phyloP scores from a whole-genome alignment of 768 basidiomycete species.

The Phallus indusiatus region DNA sequence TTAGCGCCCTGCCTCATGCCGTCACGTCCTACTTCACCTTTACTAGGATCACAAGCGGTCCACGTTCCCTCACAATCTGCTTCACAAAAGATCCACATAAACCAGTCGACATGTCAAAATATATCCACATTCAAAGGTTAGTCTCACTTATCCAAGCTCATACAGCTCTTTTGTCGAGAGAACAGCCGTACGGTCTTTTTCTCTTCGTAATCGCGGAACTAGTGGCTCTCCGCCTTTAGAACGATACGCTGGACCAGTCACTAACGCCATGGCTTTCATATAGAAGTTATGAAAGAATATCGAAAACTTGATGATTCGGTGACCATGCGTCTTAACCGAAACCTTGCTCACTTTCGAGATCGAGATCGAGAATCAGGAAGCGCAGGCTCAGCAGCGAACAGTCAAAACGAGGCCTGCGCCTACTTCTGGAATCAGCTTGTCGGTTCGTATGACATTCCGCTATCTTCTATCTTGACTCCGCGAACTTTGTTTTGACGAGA shows the following conservation, averaged over 20 bases:
- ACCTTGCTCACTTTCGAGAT: constrained; percentile 67
- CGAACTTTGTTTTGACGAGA: too few species aligned
- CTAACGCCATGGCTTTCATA: constrained; percentile 11
- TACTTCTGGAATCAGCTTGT: constrained; percentile 72
- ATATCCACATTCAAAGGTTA: constrained; percentile 72
- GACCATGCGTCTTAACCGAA: constrained; percentile 72
- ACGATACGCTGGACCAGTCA: not conserved
- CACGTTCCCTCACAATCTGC: constrained; percentile 11
- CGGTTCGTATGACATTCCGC: too few species aligned
- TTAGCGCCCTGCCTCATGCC: not conserved
- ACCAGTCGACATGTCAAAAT: constrained; percentile 64
- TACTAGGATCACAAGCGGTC: constrained; percentile 4
- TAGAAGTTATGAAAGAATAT: constrained; percentile 78
- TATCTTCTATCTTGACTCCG: too few species aligned
- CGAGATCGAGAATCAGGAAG: constrained; percentile 42
- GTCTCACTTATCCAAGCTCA: too few species aligned
- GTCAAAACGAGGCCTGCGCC: constrained; percentile 66
- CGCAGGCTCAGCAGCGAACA: constrained; percentile 31
- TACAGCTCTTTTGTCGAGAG: too few species aligned
- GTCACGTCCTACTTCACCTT: not conserved
- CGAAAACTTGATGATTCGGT: constrained; percentile 72
- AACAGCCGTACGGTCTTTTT: too few species aligned
- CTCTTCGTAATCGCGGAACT: not conserved
- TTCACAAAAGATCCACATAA: constrained; percentile 61
- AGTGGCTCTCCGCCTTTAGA: not conserved